Evolutionary conservation across 768 basidiomycete species (phyloP), one percentile per base, ranked within the genome.

Genomic region (Lactarius evosmus): DNA sequence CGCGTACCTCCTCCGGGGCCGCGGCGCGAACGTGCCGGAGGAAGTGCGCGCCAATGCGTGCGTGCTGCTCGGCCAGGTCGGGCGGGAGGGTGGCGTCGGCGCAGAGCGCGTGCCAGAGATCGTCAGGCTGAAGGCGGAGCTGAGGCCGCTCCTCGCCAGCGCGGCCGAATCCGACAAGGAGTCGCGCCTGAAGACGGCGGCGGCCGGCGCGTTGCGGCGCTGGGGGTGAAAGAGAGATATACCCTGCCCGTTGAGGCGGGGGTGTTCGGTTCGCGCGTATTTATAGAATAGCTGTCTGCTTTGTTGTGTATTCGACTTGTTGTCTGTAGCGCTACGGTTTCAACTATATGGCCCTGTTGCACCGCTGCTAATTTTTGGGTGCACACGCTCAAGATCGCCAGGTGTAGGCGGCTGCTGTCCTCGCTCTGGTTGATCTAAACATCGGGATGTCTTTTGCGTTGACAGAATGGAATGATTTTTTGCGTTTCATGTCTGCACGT

Each of bases 21-120:
- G 65, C 30, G 69, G 71, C 29, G 65, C 66, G 76, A 77, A 64
- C 77, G 83, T 85, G 70, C 87, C 87, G n/a, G 75, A 83, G 22
- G 92, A 93, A 76, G 83, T 94, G 62, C 83, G 90, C 53, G 78
- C 83, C 30, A 94, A 94, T 69, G 82, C 85, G 19, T 92, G 90
- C 71, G 82, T 87, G 7, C 79, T 94, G 63, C 74, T 94, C 30
- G 78, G 83, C 44, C 87, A 90, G 67, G 71, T 91, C 22, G 81
- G 81, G 36, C 81, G 81, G 68, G 79, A 85, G 69, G 75, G 78
- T 3, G 72, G 81, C 9, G 80, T 80, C 7, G 79, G 80, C 4
- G 78, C 81, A 33, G 72, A 71, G 58, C 69, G 75, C 36, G 60
- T 62, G 30, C 62, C 67, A 36, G 73, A 77, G 63, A 49, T 85